A percentile compares a stretch with the other conserved stretches of the same genome.
These are phyloP conservation scores for Cryptococcus sp. DNA, from an alignment of 1,284 basidiomycete genomes.

Conservation along the genomic window DNA sequence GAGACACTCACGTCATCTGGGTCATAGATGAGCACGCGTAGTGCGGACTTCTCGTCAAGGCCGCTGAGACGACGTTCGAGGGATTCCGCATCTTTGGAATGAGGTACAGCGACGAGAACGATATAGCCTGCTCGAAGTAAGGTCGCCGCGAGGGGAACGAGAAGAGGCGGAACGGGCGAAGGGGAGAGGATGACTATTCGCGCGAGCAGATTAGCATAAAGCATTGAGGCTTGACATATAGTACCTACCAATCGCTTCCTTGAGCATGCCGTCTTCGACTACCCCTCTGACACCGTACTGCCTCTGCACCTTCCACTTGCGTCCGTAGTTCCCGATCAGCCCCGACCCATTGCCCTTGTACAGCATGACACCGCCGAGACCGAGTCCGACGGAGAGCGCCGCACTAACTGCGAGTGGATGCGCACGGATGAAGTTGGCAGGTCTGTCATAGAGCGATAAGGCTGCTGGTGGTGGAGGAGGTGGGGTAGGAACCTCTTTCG, in stretches of 20 bases:
- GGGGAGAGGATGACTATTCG: conserved; percentile 45
- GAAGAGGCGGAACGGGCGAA: conserved; percentile 44
- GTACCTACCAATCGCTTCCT: conserved; percentile 48
- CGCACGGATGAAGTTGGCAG: conserved; percentile 24
- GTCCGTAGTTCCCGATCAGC: conserved; percentile 6
- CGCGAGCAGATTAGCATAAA: neutral
- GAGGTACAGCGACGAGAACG: conserved; percentile 51
- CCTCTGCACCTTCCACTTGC: conserved; percentile 12
- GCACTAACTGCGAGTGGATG: conserved; percentile 39
- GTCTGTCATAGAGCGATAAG: conserved; percentile 16
- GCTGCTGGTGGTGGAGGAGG: conserved; percentile 37
- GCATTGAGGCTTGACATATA: neutral
- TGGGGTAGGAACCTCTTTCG: conserved; percentile 33
- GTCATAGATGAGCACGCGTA: conserved; percentile 52
- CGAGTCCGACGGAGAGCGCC: conserved; percentile 40
- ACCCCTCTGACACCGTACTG: conserved; percentile 36
- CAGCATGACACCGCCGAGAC: conserved; percentile 23
- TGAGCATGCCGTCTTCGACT: conserved; percentile 51
- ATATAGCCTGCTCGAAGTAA: conserved; percentile 51
- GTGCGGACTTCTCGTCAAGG: conserved; percentile 42
- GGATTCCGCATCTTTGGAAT: conserved; percentile 48
- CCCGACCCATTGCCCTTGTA: conserved; percentile 16
- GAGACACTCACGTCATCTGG: conserved; percentile 44
- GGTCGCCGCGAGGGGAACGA: conserved; percentile 44
- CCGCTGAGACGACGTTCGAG: conserved; percentile 45